phyloP scores from a whole-genome alignment of 768 basidiomycete species.

The Saitozyma podzolica region DNA sequence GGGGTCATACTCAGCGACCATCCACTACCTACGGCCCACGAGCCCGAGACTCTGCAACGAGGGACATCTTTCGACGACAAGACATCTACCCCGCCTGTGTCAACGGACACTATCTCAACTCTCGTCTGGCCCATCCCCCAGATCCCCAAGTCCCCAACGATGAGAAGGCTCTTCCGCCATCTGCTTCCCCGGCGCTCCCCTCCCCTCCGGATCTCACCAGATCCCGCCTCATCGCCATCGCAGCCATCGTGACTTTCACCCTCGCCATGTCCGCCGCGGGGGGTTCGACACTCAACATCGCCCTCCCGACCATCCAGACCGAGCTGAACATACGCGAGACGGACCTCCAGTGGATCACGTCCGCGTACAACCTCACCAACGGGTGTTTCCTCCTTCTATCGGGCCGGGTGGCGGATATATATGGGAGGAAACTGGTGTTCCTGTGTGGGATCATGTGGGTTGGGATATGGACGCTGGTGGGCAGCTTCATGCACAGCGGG shows the following conservation, averaged over 20 bases:
- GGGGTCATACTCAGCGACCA: too few species aligned
- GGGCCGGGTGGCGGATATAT: conserved; percentile 47
- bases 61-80: too few species aligned
- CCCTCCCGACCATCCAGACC: conserved; percentile 47
- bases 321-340: conserved; percentile 45
- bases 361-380: conserved; percentile 45
- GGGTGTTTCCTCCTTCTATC: conserved; percentile 46
- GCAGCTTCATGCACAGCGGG: conserved; percentile 53
- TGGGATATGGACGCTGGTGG: conserved; percentile 60
- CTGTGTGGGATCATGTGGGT: conserved; percentile 63
- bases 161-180: too few species aligned
- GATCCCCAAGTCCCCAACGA: too few species aligned
- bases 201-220: background rate
- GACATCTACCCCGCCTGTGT: background rate
- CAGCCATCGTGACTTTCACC: conserved; percentile 34
- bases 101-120: too few species aligned
- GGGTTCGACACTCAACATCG: conserved; percentile 31
- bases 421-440: conserved; percentile 73
- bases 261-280: conserved; percentile 30
- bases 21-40: too few species aligned
- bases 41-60: too few species aligned
- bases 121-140: too few species aligned
- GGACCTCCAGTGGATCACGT: conserved; percentile 51
- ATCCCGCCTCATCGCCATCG: conserved; percentile 22
- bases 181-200: too few species aligned